Evolutionary conservation across 2,329 filamentous ascomycete species (phyloP).

Genomic region (Cercospora nicotianae): DNA sequence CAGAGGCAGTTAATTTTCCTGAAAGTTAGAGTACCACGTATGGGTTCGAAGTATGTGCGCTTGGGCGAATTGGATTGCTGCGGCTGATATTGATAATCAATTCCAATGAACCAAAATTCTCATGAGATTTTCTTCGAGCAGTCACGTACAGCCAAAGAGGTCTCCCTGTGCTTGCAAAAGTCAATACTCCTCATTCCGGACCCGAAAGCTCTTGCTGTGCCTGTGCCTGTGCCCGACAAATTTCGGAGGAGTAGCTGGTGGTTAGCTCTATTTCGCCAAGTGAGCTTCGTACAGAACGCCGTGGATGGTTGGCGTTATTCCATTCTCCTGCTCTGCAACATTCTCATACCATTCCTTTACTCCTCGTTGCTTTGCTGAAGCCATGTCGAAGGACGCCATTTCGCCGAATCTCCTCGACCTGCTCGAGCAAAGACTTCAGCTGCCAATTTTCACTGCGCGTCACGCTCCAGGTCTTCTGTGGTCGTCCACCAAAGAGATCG

Average conservation of each 20-base stretch:
- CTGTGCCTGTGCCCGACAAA: not conserved
- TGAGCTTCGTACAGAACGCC: not conserved
- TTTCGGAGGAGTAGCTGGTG: not conserved
- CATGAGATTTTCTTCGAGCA: not conserved
- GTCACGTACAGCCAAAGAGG: not conserved
- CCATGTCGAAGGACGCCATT: not conserved
- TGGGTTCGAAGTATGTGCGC: not conserved
- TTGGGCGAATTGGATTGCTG: not conserved
- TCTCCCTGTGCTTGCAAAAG: not conserved
- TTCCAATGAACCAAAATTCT: not conserved
- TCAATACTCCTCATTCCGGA: not conserved
- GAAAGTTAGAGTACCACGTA: not conserved
- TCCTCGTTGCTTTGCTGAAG: not conserved
- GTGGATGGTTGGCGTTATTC: not conserved
- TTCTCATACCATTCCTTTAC: too few relatives aligned
- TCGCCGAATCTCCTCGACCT: not conserved
- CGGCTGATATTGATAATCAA: not conserved
- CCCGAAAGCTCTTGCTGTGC: not conserved
- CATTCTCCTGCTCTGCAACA: not conserved
- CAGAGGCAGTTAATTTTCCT: not conserved
- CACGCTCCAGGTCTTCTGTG: not conserved
- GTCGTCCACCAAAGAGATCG: not conserved
- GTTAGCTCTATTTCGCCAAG: not conserved
- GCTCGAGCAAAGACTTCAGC: not conserved
- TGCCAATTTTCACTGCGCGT: not conserved